phyloP scores from a whole-genome alignment of 306 rosid species.

The Trifolium subterraneum region DNA sequence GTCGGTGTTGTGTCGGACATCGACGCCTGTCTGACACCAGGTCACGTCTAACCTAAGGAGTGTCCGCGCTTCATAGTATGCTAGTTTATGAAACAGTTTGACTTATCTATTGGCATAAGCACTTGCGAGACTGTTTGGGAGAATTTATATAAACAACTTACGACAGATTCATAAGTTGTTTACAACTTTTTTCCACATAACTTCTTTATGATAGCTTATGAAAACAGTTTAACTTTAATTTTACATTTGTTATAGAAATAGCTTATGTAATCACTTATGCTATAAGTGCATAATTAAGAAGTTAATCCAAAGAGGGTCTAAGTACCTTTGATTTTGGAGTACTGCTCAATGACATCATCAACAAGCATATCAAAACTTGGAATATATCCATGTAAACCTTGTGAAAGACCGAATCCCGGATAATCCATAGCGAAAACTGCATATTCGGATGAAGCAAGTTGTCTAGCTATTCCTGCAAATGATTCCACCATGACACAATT shows the following conservation, averaged over 20 bases:
- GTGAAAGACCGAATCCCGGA: slow-evolving; percentile 97
- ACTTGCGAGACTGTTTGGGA: too few relatives aligned
- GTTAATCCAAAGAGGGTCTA: background rate
- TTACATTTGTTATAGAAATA: too few relatives aligned
- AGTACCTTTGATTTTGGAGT: slow-evolving; percentile 76
- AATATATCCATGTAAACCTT: slow-evolving; percentile 86
- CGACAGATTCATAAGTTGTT: background rate
- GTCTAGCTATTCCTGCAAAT: slow-evolving; percentile 83
- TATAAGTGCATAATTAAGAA: background rate
- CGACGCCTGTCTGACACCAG: too few relatives aligned
- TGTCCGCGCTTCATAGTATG: too few relatives aligned
- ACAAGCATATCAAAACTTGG: slow-evolving; percentile 74
- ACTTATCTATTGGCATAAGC: too few relatives aligned
- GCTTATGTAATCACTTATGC: background rate
- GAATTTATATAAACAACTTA: too few relatives aligned
- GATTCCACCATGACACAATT: slow-evolving; percentile 9
- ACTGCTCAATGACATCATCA: slow-evolving; percentile 82
- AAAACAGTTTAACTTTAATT: too few relatives aligned
- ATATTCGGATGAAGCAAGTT: slow-evolving; percentile 72
- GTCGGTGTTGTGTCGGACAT: too few relatives aligned
- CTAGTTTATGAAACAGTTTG: too few relatives aligned
- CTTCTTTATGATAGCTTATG: background rate
- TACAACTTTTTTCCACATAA: too few relatives aligned
- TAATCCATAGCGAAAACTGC: slow-evolving; percentile 95
- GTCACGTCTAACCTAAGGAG: too few relatives aligned